Base-by-base conservation (phyloP, 1,284 basidiomycete genomes). In the Rhodotorula sp. region DNA sequence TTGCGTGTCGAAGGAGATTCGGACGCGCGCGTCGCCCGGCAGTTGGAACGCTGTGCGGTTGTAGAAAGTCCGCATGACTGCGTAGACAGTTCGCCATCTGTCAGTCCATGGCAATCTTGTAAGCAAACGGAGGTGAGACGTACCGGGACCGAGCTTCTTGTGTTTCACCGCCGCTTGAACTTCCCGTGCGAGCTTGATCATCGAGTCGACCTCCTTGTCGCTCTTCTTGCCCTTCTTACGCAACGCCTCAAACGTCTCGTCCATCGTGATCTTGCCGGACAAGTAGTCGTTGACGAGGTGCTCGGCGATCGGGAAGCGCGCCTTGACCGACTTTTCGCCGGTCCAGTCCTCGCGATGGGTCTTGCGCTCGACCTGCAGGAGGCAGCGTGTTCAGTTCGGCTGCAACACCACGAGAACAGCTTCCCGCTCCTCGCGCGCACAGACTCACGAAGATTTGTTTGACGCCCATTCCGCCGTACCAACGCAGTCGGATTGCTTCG, bases 291-390 rank as follows among this genome's bases (percentile, higher is more conserved):
- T 97, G 77, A 98, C 90, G 69, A 93, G 87, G 76, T 94, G 89
- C 81, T 98, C 95, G 81, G 96, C 95, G 82, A 99, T 90, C 2
- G 93, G 89, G 83, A 99, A 98, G 14, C 95, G 92, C 44, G 95
- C 93, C 82, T 99, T 99, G 80, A 99, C 95, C 24, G 92, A 95
- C 83, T 98, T 99, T 82, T 99, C 95, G 46, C 95, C 95, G 0
- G 96, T 99, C 95, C 96, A 99, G 81, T 99, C 95, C 82, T 99
- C 95, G 64, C 95, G 87, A 80, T 99, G 95, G 0, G 96, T 99
- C 83, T 99, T 99, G 70, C 96, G 91, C 84, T 99, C 95, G 57
- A 99, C 73, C 73, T 74, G 60, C 15, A 14, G 0, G 24, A 1
- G 12, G 30, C 15, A 22, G 33, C 8, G 4, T 15, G 22, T 10